Base-by-base conservation (phyloP, 2,329 filamentous ascomycete genomes). In the Fusarium armeniacum region DNA sequence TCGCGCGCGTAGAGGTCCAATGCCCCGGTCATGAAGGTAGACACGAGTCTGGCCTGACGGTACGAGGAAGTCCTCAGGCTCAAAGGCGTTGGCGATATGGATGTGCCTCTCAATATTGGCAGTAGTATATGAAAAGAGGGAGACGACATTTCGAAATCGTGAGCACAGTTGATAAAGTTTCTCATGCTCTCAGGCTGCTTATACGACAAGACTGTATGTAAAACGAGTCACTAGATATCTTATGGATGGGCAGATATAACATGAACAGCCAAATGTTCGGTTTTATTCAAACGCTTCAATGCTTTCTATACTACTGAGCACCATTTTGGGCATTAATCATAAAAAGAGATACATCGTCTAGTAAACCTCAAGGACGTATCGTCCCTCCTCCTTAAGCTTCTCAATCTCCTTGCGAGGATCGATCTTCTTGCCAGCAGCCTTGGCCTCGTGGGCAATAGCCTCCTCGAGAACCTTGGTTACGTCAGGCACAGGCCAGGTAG, bases 401-500 rank as follows among this genome's bases (percentile, higher is more conserved):
- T 99, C 97, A 84, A 99, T 98, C 86, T 97, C 94, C 86, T 94
- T 94, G 74, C 86, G 86, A 4, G 91, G 84, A 77, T 97, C 94
- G 41, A 97, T 86, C 89, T 95, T 98, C 84, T 91, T 93, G 58
- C 89, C 89, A 67, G 80, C 84, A 50, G 80, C 81, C 85, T 89
- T 90, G 47, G 90, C 93, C 77, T 97, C 91, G 33, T 84, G 83
- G 49, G 89, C 89, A 73, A 98, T 93, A 24, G 95, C 95, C 85
- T 99, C 96, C 86, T 97, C 90, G 62, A 99, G 83, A 66, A 99
- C 96, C 72, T 90, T 90, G 1, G 94, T 98, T 55, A 99, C 95
- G 82, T 99, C 96, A 9, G 96, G 96, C 58, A 99, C 96, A 15
- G 96, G 96, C 96, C 96, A 99, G 2, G 96, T 99, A 32, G 96